Conservation (phyloP, 1,139 yeast species). For the Magnusiomyces paraingens region DNA sequence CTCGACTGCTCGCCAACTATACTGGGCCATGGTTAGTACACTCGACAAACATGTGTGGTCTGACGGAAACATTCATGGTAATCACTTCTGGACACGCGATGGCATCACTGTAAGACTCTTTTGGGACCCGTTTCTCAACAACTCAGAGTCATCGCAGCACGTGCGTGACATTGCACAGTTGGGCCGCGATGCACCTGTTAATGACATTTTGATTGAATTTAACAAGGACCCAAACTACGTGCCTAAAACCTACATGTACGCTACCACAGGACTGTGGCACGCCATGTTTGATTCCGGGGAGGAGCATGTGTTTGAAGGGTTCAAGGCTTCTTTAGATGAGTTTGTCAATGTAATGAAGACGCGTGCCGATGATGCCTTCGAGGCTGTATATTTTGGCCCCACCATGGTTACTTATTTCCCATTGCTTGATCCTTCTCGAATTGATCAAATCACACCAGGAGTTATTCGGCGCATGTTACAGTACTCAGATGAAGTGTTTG, state of each 20-base stretch:
- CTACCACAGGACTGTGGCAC: not conserved
- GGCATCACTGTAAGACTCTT: not conserved
- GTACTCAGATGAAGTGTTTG: not conserved
- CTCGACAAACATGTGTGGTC: not conserved
- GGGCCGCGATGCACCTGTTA: not conserved
- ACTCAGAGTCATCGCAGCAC: not conserved
- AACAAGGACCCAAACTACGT: not conserved
- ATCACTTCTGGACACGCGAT: not conserved
- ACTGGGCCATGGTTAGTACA: slow-evolving; percentile 12
- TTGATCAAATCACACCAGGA: too few species aligned
- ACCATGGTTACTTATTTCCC: not conserved
- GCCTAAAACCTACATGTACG: not conserved
- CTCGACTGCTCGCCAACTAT: slow-evolving; percentile 17
- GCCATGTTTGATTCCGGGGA: not conserved
- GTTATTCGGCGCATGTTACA: not conserved
- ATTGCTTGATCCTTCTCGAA: too few species aligned
- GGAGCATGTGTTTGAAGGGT: not conserved
- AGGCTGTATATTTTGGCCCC: not conserved
- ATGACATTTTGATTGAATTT: not conserved
- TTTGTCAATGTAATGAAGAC: not conserved
- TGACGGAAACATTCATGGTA: not conserved
- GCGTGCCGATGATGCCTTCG: not conserved
- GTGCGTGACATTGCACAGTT: not conserved
- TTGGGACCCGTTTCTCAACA: not conserved
- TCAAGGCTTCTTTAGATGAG: not conserved